A percentile compares a stretch with the other conserved stretches of the same genome.
Evolutionary conservation across 352 stramenopile species (phyloP).

Genomic region (Phytophthora agathidicida): DNA sequence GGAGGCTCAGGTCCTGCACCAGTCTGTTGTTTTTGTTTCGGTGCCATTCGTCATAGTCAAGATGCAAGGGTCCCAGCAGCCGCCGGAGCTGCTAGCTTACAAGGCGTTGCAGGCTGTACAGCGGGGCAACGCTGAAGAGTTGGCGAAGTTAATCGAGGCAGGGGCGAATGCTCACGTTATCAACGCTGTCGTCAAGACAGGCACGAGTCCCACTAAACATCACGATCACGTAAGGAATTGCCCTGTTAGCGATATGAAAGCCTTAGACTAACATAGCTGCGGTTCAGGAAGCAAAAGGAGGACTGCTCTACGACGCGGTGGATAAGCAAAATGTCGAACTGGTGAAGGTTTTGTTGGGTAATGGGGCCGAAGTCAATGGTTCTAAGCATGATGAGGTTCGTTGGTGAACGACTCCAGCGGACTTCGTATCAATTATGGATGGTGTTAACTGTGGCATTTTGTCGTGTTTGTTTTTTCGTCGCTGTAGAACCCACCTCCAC

Average conservation of each 20-base stretch:
- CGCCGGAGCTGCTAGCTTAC: slow-evolving; percentile 32
- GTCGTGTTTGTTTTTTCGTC: too few species aligned
- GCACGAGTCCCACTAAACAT: slow-evolving; percentile 32
- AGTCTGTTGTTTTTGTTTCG: too few species aligned
- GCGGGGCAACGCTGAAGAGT: slow-evolving; percentile 30
- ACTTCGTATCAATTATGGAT: too few species aligned
- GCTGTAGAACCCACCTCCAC: slow-evolving; percentile 25
- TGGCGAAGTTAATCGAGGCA: slow-evolving; percentile 31
- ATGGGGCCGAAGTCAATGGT: slow-evolving; percentile 36
- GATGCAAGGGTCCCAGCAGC: slow-evolving; percentile 18
- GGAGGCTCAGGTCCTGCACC: not conserved
- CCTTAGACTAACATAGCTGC: too few species aligned
- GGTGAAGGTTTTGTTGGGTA: slow-evolving; percentile 35
- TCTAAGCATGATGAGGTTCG: slow-evolving; percentile 41
- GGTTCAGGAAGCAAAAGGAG: slow-evolving; percentile 29
- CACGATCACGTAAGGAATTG: slow-evolving; percentile 28
- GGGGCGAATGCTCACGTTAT: slow-evolving; percentile 39
- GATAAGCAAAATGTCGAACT: slow-evolving; percentile 35
- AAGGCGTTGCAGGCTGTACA: slow-evolving; percentile 37
- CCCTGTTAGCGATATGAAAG: not conserved
- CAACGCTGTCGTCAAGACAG: slow-evolving; percentile 36
- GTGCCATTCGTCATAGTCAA: too few species aligned
- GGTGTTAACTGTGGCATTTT: not conserved
- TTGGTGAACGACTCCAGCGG: too few species aligned
- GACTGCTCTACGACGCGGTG: slow-evolving; percentile 34